Conservation (phyloP, 345 rosid species). For the Melaleuca quinquenervia region DNA sequence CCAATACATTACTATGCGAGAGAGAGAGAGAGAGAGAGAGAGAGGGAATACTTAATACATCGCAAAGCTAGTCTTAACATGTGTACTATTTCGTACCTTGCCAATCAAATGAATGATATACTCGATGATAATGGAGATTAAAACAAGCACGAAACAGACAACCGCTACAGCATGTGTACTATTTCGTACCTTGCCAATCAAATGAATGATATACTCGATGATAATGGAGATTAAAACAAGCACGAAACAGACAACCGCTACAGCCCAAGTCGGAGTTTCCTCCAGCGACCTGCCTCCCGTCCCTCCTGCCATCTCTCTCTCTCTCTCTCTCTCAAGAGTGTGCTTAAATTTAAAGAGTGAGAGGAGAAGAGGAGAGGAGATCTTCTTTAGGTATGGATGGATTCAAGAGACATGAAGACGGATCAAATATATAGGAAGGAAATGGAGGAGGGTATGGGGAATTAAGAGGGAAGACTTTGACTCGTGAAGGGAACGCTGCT, state of each 20-base stretch:
- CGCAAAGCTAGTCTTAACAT: neutral
- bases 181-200: constrained; percentile 14
- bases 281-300: constrained; percentile 8
- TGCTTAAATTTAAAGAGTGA: neutral
- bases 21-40: neutral
- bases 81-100: constrained; percentile 5
- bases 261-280: constrained; percentile 41
- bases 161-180: constrained; percentile 40
- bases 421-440: neutral
- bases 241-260: constrained; percentile 26
- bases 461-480: neutral
- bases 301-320: neutral
- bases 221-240: constrained; percentile 20
- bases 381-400: neutral
- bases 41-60: neutral
- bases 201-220: constrained; percentile 22
- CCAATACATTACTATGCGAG: neutral
- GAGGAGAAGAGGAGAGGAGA: neutral
- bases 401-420: neutral
- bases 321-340: neutral
- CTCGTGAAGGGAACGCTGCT: neutral
- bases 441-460: neutral
- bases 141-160: constrained; percentile 23
- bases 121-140: constrained; percentile 24
- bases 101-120: constrained; percentile 15